A percentile compares a stretch with the other conserved stretches of the same genome.
These are phyloP conservation scores for Fulvia fulva DNA, from an alignment of 2,329 filamentous ascomycete genomes.

Conservation along the genomic window DNA sequence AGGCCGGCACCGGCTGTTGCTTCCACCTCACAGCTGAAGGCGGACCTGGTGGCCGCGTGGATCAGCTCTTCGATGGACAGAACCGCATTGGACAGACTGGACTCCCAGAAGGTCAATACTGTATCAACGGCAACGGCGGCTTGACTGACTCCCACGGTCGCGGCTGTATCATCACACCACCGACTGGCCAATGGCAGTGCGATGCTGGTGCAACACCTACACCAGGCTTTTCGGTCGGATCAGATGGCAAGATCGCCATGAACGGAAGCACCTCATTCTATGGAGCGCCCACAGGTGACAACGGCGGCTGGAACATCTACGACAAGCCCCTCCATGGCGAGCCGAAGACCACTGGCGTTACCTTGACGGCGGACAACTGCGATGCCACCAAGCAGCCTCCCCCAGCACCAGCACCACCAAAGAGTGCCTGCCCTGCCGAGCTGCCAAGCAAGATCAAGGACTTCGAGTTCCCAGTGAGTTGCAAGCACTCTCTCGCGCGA, in stretches of 20 bases:
- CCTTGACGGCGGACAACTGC: constrained; percentile 33
- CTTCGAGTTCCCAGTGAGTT: background rate
- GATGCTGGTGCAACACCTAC: constrained; percentile 51
- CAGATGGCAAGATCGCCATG: constrained; percentile 51
- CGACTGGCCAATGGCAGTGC: constrained; percentile 59
- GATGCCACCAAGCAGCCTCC: constrained; percentile 7
- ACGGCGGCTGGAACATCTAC: constrained; percentile 56
- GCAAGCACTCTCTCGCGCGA: background rate
- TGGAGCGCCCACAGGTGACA: constrained; percentile 48
- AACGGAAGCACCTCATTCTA: constrained; percentile 54
- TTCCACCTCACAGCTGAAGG: constrained; percentile 49
- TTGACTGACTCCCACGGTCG: constrained; percentile 55
- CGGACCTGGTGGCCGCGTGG: constrained; percentile 48
- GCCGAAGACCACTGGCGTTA: constrained; percentile 50
- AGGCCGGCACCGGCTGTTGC: constrained; percentile 34
- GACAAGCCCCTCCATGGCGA: constrained; percentile 38
- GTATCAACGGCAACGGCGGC: constrained; percentile 48
- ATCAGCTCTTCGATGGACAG: constrained; percentile 61
- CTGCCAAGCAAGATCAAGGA: constrained; percentile 6
- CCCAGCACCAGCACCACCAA: constrained; percentile 8
- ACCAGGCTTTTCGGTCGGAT: constrained; percentile 54
- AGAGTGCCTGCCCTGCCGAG: constrained; percentile 10
- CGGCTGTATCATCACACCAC: constrained; percentile 61
- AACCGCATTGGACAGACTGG: constrained; percentile 50
- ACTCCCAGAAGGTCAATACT: constrained; percentile 47